Percentiles rank a stretch among this genome's conserved stretches.
phyloP scores from a whole-genome alignment of 2,329 filamentous ascomycete genomes.

The Neodidymelliopsis sp. region DNA sequence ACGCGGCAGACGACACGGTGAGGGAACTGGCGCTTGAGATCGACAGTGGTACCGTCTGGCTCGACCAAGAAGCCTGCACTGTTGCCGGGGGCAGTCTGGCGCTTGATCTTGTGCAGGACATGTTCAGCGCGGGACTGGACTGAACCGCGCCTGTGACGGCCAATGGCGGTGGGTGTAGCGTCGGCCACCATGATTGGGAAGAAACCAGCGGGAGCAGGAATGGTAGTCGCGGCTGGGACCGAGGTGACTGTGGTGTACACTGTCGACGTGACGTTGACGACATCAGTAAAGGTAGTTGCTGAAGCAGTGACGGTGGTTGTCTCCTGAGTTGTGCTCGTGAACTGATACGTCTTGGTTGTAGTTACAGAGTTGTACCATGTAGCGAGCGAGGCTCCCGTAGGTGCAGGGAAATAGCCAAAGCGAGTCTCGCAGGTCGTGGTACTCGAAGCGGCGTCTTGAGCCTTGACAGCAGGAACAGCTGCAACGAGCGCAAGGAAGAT shows the following conservation, averaged over 20 bases:
- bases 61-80: slow-evolving; percentile 26
- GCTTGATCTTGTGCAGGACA: slow-evolving; percentile 18
- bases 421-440: slow-evolving; percentile 24
- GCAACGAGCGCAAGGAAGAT: slow-evolving; percentile 27
- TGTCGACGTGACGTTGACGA: slow-evolving; percentile 26
- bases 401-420: slow-evolving; percentile 21
- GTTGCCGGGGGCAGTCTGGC: slow-evolving; percentile 26
- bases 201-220: slow-evolving; percentile 27
- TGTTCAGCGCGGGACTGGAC: slow-evolving; percentile 16
- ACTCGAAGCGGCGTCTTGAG: slow-evolving; percentile 18
- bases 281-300: slow-evolving; percentile 29
- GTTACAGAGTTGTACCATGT: slow-evolving; percentile 23
- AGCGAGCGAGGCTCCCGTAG: slow-evolving; percentile 16
- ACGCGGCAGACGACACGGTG: slow-evolving; percentile 26
- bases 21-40: slow-evolving; percentile 23
- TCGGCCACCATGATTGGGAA: slow-evolving; percentile 21
- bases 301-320: slow-evolving; percentile 29
- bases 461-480: slow-evolving; percentile 22
- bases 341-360: slow-evolving; percentile 15
- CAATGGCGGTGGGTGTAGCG: slow-evolving; percentile 8
- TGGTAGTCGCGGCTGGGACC: slow-evolving; percentile 20
- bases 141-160: slow-evolving; percentile 30
- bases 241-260: slow-evolving; percentile 19
- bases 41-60: slow-evolving; percentile 19
- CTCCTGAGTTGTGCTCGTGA: slow-evolving; percentile 21